Evolutionary conservation across 148 eudicot species (phyloP).

Genomic region (Camellia lanceoleosa): DNA sequence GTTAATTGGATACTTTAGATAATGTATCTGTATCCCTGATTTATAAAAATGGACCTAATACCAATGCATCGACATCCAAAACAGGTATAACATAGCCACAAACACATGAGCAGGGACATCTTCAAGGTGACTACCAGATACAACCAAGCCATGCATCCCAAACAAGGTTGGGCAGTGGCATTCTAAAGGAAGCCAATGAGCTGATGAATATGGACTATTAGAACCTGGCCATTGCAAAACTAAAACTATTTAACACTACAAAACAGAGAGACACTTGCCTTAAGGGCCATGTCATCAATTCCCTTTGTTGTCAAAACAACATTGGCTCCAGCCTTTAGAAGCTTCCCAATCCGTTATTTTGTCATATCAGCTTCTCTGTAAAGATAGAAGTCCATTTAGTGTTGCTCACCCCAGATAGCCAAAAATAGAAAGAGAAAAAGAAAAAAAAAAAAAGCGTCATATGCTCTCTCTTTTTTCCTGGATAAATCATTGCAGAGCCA

Average conservation of each 20-base stretch:
- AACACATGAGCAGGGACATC: neutral
- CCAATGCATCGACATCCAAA: neutral
- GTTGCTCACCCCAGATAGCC: neutral
- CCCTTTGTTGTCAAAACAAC: slow-evolving; percentile 94
- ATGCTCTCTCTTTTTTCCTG: too few species aligned
- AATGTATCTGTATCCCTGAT: neutral
- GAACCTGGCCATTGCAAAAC: neutral
- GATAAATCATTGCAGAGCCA: too few species aligned
- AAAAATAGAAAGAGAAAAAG: neutral
- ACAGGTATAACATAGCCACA: neutral
- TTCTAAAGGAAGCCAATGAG: neutral
- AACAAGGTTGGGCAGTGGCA: neutral
- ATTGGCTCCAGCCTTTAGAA: slow-evolving; percentile 92
- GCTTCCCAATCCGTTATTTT: slow-evolving; percentile 89
- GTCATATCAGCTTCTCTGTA: slow-evolving; percentile 98
- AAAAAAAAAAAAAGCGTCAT: too few species aligned
- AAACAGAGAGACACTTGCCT: slow-evolving; percentile 43
- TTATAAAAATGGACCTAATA: neutral
- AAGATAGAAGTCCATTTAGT: slow-evolving; percentile 11
- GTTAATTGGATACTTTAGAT: neutral
- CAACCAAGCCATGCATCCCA: neutral
- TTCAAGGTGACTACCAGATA: neutral
- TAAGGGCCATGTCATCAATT: slow-evolving; percentile 99
- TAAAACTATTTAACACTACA: neutral
- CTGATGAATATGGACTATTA: neutral